A percentile compares a stretch with the other conserved stretches of the same genome.
phyloP scores from a whole-genome alignment of 768 basidiomycete species.

The Boletus pseudopeckii region DNA sequence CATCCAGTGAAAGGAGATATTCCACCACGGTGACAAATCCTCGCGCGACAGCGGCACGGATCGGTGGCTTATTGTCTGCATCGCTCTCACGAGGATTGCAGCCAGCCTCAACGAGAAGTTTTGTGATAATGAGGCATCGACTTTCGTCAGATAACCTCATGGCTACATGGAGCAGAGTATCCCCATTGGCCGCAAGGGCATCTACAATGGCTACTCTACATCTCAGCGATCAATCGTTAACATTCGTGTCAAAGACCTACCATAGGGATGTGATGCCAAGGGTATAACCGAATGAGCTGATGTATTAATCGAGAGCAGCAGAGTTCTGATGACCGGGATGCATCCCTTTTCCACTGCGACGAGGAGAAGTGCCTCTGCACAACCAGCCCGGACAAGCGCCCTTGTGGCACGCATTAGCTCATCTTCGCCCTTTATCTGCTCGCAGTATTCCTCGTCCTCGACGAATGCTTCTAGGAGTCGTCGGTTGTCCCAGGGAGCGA shows the following conservation, averaged over 20 bases:
- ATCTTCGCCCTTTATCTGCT: background rate
- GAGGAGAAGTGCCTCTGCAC: constrained; percentile 1
- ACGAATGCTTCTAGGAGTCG: constrained; percentile 1
- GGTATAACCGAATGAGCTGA: background rate
- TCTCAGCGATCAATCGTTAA: background rate
- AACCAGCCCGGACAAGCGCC: background rate
- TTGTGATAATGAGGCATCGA: background rate
- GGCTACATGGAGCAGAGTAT: constrained; percentile 4
- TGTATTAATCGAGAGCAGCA: background rate
- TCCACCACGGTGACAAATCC: too few relatives aligned
- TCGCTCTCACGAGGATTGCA: background rate
- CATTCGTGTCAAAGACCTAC: background rate
- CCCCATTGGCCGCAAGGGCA: background rate
- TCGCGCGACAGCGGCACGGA: background rate
- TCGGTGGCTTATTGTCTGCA: background rate
- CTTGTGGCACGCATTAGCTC: background rate
- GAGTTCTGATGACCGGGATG: background rate
- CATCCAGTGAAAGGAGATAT: too few relatives aligned
- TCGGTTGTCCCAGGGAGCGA: background rate
- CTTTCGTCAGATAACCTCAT: constrained; percentile 1
- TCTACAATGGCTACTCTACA: background rate
- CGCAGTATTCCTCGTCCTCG: background rate
- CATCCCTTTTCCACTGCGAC: constrained; percentile 6
- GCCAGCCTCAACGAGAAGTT: constrained; percentile 2
- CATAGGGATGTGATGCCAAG: background rate